A percentile compares a stretch with the other conserved stretches of the same genome.
phyloP scores from a whole-genome alignment of 257 asterid species.

The Thymus mandschuricus region DNA sequence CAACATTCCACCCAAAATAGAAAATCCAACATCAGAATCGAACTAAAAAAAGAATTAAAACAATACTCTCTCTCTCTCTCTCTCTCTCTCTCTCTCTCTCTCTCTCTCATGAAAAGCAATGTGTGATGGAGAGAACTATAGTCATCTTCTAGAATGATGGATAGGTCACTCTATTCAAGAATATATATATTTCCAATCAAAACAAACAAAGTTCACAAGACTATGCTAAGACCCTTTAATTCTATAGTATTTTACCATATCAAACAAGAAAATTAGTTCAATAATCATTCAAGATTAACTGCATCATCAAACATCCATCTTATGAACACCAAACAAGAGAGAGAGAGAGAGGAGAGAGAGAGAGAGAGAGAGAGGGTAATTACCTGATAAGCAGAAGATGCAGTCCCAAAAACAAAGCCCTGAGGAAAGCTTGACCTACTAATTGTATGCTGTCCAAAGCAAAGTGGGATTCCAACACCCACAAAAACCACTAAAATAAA shows the following conservation, averaged over 20 bases:
- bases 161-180: background rate
- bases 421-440: slow-evolving; percentile 69
- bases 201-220: slow-evolving; percentile 32
- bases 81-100: background rate
- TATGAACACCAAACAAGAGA: no score
- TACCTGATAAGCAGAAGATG: slow-evolving; percentile 93
- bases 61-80: background rate
- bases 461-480: slow-evolving; percentile 35
- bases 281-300: no score
- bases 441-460: slow-evolving; percentile 40
- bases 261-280: background rate
- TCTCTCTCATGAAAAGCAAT: background rate
- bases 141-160: slow-evolving; percentile 12
- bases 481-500: slow-evolving; percentile 32
- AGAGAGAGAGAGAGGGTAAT: background rate
- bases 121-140: background rate
- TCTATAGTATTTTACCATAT: background rate
- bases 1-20: no score
- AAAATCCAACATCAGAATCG: background rate
- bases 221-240: background rate
- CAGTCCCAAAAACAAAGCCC: slow-evolving; percentile 91
- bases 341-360: background rate
- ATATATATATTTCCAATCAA: slow-evolving; percentile 9
- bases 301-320: no score
- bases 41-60: background rate